Conservation (phyloP, 345 rosid species). For the Sisymbrium irio region DNA sequence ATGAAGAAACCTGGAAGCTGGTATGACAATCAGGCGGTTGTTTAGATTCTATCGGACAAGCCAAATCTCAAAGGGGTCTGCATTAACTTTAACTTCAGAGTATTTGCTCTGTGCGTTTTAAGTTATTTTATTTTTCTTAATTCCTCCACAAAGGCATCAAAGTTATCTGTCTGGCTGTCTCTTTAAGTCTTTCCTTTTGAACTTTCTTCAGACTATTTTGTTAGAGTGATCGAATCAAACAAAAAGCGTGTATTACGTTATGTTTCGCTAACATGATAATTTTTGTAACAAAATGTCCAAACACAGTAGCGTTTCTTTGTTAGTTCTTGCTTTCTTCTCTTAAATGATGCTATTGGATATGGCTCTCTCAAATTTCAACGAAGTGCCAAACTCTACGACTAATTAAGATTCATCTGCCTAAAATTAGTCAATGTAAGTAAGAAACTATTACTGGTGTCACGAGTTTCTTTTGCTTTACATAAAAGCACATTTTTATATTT, state of each 20-base stretch:
- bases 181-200: slow-evolving; percentile 12
- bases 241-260: slow-evolving; percentile 14
- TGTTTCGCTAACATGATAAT: not conserved
- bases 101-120: slow-evolving; percentile 18
- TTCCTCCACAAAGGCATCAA: slow-evolving; percentile 22
- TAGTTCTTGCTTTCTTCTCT: slow-evolving; percentile 1
- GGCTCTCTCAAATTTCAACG: slow-evolving; percentile 15
- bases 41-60: slow-evolving; percentile 12
- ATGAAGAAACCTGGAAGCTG: slow-evolving; percentile 23
- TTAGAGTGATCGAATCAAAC: slow-evolving; percentile 27
- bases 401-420: not conserved
- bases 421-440: not conserved
- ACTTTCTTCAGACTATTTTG: slow-evolving; percentile 1
- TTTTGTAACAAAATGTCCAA: slow-evolving; percentile 4
- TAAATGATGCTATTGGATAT: slow-evolving; percentile 7
- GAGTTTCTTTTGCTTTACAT: not conserved
- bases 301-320: not conserved
- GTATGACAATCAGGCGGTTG: slow-evolving; percentile 23
- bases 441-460: not conserved
- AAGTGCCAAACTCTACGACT: slow-evolving; percentile 26
- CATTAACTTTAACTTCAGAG: slow-evolving; percentile 6
- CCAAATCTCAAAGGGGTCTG: slow-evolving; percentile 8
- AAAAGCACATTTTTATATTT: not conserved
- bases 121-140: not conserved
- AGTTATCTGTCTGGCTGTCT: slow-evolving; percentile 21